Conservation (phyloP, 805 yeast species). For the Ascoidea asiatica region DNA sequence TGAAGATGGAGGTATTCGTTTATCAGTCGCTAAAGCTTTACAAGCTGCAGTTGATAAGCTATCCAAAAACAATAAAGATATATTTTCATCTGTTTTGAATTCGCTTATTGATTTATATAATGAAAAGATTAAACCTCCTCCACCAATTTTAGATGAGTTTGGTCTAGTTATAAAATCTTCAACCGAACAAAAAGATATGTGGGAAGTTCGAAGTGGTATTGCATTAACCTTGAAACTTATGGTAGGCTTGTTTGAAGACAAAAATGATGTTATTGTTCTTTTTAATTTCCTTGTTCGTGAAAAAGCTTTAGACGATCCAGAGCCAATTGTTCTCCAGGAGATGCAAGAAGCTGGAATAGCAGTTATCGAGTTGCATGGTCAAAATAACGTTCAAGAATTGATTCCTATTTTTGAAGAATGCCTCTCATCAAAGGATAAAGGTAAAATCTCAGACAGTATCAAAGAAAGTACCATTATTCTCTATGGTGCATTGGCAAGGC, state of each 20-base stretch:
- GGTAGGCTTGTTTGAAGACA: slow-evolving; percentile 30
- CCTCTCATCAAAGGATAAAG: slow-evolving; percentile 33
- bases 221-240: slow-evolving; percentile 53
- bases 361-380: slow-evolving; percentile 55
- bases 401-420: slow-evolving; percentile 72
- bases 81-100: slow-evolving; percentile 23
- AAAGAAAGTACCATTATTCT: slow-evolving; percentile 74
- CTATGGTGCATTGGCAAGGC: slow-evolving; percentile 86
- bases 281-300: slow-evolving; percentile 49
- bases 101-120: slow-evolving; percentile 42
- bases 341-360: slow-evolving; percentile 82
- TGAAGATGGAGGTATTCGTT: slow-evolving; percentile 52
- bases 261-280: slow-evolving; percentile 33
- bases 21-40: slow-evolving; percentile 60
- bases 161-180: slow-evolving; percentile 63
- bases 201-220: slow-evolving; percentile 78
- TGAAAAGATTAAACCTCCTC: slow-evolving; percentile 55
- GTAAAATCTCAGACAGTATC: slow-evolving; percentile 41
- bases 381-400: slow-evolving; percentile 50
- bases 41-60: slow-evolving; percentile 36
- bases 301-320: slow-evolving; percentile 64
- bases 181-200: slow-evolving; percentile 51
- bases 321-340: slow-evolving; percentile 61
- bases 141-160: slow-evolving; percentile 63
- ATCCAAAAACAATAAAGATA: slow-evolving; percentile 13